Evolutionary conservation across 495 filamentous ascomycete genomes (phyloP).

Genomic region (Rostrohypoxylon terebratum): DNA sequence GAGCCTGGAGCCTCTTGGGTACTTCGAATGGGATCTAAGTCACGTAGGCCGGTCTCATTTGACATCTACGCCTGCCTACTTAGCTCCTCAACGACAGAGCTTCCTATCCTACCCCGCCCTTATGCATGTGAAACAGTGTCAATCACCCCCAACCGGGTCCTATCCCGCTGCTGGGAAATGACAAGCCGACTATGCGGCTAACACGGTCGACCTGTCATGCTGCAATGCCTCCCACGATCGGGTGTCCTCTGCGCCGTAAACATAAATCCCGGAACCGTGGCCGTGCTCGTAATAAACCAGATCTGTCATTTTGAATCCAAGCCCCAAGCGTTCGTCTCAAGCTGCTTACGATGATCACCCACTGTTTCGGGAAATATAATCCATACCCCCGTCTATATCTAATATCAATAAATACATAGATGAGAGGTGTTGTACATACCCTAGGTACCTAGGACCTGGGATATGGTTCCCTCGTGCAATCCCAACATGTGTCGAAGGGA

Average conservation of each 20-base stretch:
- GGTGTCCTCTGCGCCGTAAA: constrained; percentile 19
- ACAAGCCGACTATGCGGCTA: constrained; percentile 33
- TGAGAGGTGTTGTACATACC: neutral
- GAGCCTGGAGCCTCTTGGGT: neutral
- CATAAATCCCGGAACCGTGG: constrained; percentile 38
- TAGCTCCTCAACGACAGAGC: constrained; percentile 34
- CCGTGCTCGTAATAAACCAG: constrained; percentile 32
- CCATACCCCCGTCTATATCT: constrained; percentile 30
- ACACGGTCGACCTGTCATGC: constrained; percentile 39
- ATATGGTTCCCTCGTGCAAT: neutral
- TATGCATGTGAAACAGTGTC: constrained; percentile 42
- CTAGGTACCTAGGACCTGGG: neutral
- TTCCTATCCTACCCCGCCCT: constrained; percentile 31
- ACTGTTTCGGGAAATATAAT: constrained; percentile 36
- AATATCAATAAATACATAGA: constrained; percentile 1
- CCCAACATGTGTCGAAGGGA: neutral
- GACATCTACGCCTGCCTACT: constrained; percentile 21
- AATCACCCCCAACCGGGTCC: constrained; percentile 40
- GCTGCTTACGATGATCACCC: constrained; percentile 39
- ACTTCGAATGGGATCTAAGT: constrained; percentile 8
- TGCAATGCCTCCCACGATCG: constrained; percentile 40
- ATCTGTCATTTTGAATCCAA: constrained; percentile 38
- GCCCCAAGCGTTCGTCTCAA: constrained; percentile 22
- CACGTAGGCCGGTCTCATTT: constrained; percentile 21
- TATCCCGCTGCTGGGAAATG: constrained; percentile 36